These are phyloP conservation scores for Mallotus japonicus DNA, from an alignment of 441 rosid genomes.

Conservation along the genomic window DNA sequence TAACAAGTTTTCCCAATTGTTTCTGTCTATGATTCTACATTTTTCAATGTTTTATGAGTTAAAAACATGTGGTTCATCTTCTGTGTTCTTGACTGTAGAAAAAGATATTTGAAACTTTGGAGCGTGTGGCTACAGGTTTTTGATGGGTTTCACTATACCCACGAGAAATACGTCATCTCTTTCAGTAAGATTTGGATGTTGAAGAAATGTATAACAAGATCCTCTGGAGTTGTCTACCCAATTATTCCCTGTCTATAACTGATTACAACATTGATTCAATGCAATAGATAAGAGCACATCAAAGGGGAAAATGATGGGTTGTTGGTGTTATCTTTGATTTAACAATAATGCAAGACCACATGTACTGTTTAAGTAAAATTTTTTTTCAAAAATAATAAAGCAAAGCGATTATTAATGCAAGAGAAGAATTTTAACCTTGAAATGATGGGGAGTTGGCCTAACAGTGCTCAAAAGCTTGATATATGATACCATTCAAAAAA, in stretches of 20 bases:
- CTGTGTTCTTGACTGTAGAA: neutral
- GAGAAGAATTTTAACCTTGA: no score
- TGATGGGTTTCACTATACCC: neutral
- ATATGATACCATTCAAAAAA: neutral
- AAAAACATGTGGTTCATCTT: neutral
- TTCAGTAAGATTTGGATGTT: slow-evolving; percentile 19
- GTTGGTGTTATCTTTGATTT: neutral
- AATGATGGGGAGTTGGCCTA: no score
- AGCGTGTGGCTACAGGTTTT: no score
- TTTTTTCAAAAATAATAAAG: no score
- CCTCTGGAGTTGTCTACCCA: neutral
- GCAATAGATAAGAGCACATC: slow-evolving; percentile 3
- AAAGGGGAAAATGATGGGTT: neutral
- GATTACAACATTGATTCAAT: neutral
- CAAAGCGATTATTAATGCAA: no score
- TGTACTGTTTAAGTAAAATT: neutral
- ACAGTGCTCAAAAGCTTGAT: neutral
- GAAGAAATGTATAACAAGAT: slow-evolving; percentile 11
- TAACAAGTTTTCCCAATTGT: slow-evolving; percentile 1
- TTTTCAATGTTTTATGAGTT: neutral
- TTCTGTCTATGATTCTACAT: neutral
- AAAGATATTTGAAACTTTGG: neutral
- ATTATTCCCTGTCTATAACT: slow-evolving; percentile 12
- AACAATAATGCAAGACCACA: neutral
- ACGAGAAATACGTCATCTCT: slow-evolving; percentile 4